Conservation (phyloP, 1,284 basidiomycete species). For the Fomitopsis betulina region DNA sequence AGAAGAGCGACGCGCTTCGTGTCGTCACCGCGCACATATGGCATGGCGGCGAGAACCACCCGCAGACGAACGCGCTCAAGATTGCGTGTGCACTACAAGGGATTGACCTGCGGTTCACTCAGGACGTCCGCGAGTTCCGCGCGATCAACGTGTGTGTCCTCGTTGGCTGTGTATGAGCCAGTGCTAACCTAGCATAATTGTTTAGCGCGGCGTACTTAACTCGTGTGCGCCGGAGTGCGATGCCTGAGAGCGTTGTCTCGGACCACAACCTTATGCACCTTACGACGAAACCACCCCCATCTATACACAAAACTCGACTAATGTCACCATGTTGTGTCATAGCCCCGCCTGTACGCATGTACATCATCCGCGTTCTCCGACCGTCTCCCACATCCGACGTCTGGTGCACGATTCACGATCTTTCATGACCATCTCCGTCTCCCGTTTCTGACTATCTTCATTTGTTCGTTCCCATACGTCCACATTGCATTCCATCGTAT, state of each 20-base stretch:
- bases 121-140: conserved; percentile 23
- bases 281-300: not conserved
- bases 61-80: conserved; percentile 18
- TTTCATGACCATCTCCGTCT: not conserved
- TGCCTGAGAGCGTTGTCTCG: not conserved
- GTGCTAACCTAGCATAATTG: conserved; percentile 6
- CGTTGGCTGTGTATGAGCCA: not conserved
- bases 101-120: conserved; percentile 21
- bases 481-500: not conserved
- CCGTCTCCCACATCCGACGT: not conserved
- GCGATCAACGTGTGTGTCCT: conserved; percentile 16
- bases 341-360: not conserved
- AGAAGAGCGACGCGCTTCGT: conserved; percentile 17
- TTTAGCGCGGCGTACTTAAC: conserved; percentile 4
- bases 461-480: not conserved
- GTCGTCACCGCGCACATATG: conserved; percentile 25
- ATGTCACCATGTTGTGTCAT: conserved; percentile 4
- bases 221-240: not conserved
- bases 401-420: not conserved
- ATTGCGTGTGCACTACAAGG: conserved; percentile 26
- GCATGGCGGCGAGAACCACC: conserved; percentile 22
- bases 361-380: not conserved
- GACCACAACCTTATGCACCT: not conserved
- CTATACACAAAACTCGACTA: not conserved
- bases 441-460: not conserved